Base-by-base conservation (phyloP, 192 early-diverging fungal genomes). In the Backusella sp. region DNA sequence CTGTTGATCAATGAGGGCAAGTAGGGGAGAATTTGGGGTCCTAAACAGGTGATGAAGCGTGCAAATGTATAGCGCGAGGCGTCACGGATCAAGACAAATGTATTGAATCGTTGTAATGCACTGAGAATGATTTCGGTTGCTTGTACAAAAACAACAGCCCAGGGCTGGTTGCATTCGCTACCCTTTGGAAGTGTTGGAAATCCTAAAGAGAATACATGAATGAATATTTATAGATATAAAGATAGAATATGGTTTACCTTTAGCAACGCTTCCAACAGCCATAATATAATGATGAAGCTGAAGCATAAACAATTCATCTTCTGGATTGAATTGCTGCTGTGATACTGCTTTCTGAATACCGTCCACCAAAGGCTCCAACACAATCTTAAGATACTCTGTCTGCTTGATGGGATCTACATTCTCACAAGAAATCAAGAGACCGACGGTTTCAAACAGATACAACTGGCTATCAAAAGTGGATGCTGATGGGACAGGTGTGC, bases 401-500 rank as follows among this genome's bases (percentile, higher is more conserved):
- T 96, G 95, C 66, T 90, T 89, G 42, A 85, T 83, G 39, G 85
- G 80, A 52, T 91, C 86, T 62, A 95, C 83, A 72, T 76, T 83
- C 17, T 93, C 90, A 30, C 90, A 82, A n/a, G 97, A 92, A 79
- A 97, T 97, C 82, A 97, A 84, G 52, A 92, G 87, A n/a, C 97
- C 97, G 73, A 93, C 94, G 8, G 95, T 91, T 81, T 98, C 97
- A 86, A 96, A 97, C 41, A 97, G 78, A 81, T 93, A 97, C 32
- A 94, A 78, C 81, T 97, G 96, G 69, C 91, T 91, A 75, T 92
- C 91, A 73, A 93, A 95, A 66, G 90, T 85, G 26, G 88, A 87
- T 72, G 81, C 82, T n/a, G 83, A 77, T 34, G 83, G 78, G 21
- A 86, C 80, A 28, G 56, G 56, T 28, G 3, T 62, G 26, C 82